Evolutionary conservation across 139 green algal species (phyloP).

Genomic region (Chlamydomonas sp.): DNA sequence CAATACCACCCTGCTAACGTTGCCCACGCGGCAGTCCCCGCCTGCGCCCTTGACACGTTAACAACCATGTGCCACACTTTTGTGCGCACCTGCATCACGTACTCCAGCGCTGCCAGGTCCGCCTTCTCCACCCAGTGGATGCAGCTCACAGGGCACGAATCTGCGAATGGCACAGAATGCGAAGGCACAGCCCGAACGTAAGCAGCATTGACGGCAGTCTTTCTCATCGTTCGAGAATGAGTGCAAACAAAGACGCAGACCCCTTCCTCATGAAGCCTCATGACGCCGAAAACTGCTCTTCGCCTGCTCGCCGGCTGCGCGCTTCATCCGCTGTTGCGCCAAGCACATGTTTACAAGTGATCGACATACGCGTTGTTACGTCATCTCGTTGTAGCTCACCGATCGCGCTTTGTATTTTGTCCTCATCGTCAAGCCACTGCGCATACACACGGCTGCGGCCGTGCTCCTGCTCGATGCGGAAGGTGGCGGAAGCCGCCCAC

Average conservation of each 20-base stretch:
- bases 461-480: slow-evolving; percentile 82
- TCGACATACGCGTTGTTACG: too few species aligned
- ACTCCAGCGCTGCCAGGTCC: slow-evolving; percentile 83
- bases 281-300: too few species aligned
- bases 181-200: too few species aligned
- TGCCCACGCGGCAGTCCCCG: too few species aligned
- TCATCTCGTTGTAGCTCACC: neutral
- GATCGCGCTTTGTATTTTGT: slow-evolving; percentile 75
- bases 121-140: slow-evolving; percentile 89
- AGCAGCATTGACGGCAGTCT: too few species aligned
- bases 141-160: slow-evolving; percentile 88
- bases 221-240: too few species aligned
- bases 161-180: slow-evolving; percentile 2
- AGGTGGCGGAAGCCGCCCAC: slow-evolving; percentile 77
- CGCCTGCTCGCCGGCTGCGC: too few species aligned
- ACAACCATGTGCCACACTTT: neutral
- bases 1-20: too few species aligned
- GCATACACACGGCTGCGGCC: slow-evolving; percentile 81
- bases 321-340: neutral
- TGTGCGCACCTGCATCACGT: slow-evolving; percentile 70
- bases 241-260: too few species aligned
- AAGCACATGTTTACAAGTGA: neutral
- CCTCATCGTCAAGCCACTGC: slow-evolving; percentile 85
- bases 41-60: neutral
- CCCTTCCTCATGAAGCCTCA: too few species aligned